Base-by-base conservation (phyloP, 2,329 filamentous ascomycete species). In the Didymella segeticola region DNA sequence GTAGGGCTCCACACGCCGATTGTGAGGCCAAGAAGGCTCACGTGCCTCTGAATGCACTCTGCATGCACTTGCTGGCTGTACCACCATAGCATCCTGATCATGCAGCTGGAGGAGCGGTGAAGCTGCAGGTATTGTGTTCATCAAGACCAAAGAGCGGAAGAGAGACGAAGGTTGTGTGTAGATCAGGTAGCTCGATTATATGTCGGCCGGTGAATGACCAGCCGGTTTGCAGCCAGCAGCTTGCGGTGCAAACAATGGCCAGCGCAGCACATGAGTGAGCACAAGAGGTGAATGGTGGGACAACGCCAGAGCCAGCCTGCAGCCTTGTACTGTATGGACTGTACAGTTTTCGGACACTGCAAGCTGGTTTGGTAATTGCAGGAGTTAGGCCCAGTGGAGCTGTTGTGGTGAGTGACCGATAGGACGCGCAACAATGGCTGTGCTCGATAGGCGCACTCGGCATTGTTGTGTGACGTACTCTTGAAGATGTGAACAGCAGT, bases 231-330 rank as follows among this genome's bases (percentile, higher is more conserved):
- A 38, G 45, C 30, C 22, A 47, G 48, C 47, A 39, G 54, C 59
- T 47, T 59, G 58, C 48, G 53, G 33, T 50, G 60, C 47, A 46
- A 26, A 19, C 38, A n/a, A 54, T 31, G 39, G 50, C 61, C 67
- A 70, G 58, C 62, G 60, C 60, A 69, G 62, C 64, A 69, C 57
- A 23, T 55, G 25, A 47, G 54, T 50, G 60, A 54, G 60, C 51
- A 66, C 56, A 60, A 19, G 25, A 26, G 34, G 33, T 23, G 43
- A 45, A 42, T n/a, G n/a, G 34, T 46, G 34, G 57, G 55, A 56
- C 55, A 47, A 52, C 57, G 43, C 60, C 48, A 49, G 48, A 57
- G 51, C 47, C 49, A 47, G 42, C 47, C 48, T 43, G 55, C 60
- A 60, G 61, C 52, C 52, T 57, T 41, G 54, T 57, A 53, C 52